Evolutionary conservation across 1,284 basidiomycete species (phyloP), one percentile per base, ranked within the genome.

Genomic region (Testicularia cyperi): DNA sequence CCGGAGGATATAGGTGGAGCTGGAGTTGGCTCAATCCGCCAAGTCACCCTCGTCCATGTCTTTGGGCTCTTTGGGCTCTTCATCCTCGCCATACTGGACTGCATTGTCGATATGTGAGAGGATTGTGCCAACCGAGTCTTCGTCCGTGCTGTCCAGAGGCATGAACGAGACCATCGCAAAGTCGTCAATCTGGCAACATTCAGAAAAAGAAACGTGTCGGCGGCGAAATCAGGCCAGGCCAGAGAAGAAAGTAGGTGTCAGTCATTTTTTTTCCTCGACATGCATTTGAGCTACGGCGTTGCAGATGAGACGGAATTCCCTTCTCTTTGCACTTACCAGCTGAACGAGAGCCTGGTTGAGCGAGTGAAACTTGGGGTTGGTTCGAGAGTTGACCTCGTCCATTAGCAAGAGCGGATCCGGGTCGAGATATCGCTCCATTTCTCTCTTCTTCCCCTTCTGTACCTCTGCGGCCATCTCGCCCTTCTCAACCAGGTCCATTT

Each of bases 111-210:
- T 88, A 77, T 97, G 92, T 73, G 90, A 92, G 38, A 98, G 82
- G 12, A 97, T 85, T 1, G 84, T 86, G 72, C 90, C 89, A 37
- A 99, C 82, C 8, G 89, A 92, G 68, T 96, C 91, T 39, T 92
- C 85, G 56, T 85, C 84, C 3, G 90, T 87, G 38, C 96, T 84
- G 78, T 99, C 91, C 32, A 98, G 82, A 1, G 95, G 92, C 28
- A 98, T 80, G 81, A 99, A 99, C 2, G 90, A 92, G 5, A 99
- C 95, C 45, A 99, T 84, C 37, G 92, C 94, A 77, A 97, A 92
- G 75, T 98, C 95, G 77, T 97, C 92, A 75, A 99, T 97, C 90
- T 95, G 77, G 33, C n/a, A n/a, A n/a, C n/a, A n/a, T n/a, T n/a
- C n/a, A n/a, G n/a, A n/a, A n/a, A n/a, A n/a, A n/a, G n/a, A n/a